A percentile compares a stretch with the other conserved stretches of the same genome.
Conservation (phyloP, 2,329 filamentous ascomycete genomes). For the Cordyceps cateniannulata region DNA sequence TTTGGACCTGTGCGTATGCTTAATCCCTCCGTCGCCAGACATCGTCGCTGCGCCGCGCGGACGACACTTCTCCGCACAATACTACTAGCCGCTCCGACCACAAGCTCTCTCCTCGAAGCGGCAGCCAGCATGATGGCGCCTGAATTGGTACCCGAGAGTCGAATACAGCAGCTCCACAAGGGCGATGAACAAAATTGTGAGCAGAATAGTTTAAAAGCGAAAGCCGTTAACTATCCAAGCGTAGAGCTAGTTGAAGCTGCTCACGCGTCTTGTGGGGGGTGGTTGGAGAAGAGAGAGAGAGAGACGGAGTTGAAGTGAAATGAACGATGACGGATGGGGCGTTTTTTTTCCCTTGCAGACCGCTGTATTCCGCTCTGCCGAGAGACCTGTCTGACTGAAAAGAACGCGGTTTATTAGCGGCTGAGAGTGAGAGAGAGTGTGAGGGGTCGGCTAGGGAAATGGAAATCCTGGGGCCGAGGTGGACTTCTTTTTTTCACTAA, state of each 20-base stretch:
- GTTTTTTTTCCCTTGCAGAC: too few species aligned
- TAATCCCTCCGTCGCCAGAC: slow-evolving; percentile 8
- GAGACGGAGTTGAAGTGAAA: neutral
- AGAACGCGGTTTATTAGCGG: neutral
- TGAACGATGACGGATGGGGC: too few species aligned
- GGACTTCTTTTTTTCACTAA: neutral
- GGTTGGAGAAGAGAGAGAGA: neutral
- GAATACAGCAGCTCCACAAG: neutral
- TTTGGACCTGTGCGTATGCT: slow-evolving; percentile 16
- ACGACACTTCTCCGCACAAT: slow-evolving; percentile 4
- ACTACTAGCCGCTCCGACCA: neutral
- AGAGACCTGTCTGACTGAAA: neutral
- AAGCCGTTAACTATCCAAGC: too few species aligned
- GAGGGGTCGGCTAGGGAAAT: neutral
- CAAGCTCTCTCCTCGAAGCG: neutral
- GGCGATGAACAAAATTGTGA: neutral
- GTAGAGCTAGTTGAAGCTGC: neutral
- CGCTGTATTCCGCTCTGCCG: neutral
- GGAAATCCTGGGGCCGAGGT: neutral
- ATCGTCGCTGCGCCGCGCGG: slow-evolving; percentile 8
- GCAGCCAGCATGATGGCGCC: neutral
- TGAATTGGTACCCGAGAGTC: too few species aligned
- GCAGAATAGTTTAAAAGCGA: neutral
- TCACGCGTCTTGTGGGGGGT: neutral
- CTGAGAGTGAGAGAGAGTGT: neutral